Evolutionary conservation across 192 early-diverging fungal species (phyloP).

Genomic region (Jimgerdemannia flammicorona): DNA sequence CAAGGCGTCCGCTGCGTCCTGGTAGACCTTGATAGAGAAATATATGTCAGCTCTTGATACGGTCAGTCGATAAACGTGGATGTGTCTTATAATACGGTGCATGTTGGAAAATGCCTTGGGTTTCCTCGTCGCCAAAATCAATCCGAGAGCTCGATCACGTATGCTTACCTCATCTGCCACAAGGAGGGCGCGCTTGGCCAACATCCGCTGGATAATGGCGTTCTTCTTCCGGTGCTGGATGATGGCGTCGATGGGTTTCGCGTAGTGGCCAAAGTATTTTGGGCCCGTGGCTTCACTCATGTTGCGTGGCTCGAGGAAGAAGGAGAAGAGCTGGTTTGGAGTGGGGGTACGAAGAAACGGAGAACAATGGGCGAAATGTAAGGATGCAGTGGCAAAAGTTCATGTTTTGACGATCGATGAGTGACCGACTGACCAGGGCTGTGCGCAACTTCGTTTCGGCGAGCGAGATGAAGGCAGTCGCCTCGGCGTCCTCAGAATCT

Average conservation of each 20-base stretch:
- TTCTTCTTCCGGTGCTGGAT: constrained; percentile 25
- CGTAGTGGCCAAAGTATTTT: constrained; percentile 31
- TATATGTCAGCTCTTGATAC: constrained; percentile 20
- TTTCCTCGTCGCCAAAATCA: background rate
- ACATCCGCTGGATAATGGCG: constrained; percentile 39
- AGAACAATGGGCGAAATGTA: too few species aligned
- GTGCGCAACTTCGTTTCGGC: constrained; percentile 49
- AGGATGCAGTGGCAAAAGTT: too few species aligned
- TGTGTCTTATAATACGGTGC: too few species aligned
- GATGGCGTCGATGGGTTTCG: constrained; percentile 28
- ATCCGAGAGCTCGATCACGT: background rate
- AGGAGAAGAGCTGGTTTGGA: constrained; percentile 28
- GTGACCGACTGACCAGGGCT: constrained; percentile 50
- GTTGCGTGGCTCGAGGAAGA: constrained; percentile 40
- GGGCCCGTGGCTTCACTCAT: constrained; percentile 11
- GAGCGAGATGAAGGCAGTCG: constrained; percentile 42
- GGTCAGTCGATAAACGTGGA: constrained; percentile 8
- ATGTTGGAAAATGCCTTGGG: background rate
- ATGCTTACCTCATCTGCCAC: constrained; percentile 43
- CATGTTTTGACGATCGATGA: background rate
- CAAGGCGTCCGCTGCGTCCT: constrained; percentile 47
- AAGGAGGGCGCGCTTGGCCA: constrained; percentile 56
- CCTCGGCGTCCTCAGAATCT: constrained; percentile 28
- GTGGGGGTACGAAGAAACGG: too few species aligned
- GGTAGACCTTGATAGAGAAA: constrained; percentile 40